Evolutionary conservation across 495 filamentous ascomycete species (phyloP), one percentile per base, ranked within the genome.

Genomic region (Neurospora sp.): DNA sequence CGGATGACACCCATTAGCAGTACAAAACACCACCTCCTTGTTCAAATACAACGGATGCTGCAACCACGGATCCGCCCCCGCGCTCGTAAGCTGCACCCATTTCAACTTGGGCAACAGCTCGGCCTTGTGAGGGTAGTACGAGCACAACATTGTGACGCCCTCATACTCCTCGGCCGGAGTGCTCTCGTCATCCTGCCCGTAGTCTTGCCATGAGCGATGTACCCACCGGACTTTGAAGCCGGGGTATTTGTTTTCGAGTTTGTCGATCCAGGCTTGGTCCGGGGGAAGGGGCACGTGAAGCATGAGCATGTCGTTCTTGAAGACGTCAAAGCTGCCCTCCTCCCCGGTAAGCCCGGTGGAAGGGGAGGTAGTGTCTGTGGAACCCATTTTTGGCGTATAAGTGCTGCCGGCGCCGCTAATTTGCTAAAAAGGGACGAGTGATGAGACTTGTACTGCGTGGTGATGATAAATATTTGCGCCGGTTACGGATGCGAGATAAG

Each of bases 31-130:
- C 8, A 79, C 72, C 2, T 76, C 73, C 14, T 75, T 73, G 31
- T 81, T 72, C 61, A 77, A 48, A 45, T 83, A 83, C 35, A 73
- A 70, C 5, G 75, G 59, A 39, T 81, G 78, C 2, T 31, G 70
- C 20, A 75, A 65, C 81, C 81, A 83, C 40, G 44, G 38, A 73
- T 83, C 80, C 38, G 78, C 77, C 1, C 80, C 80, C 8, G 81
- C 79, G 0, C 75, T 78, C 3, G 73, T 70, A 31, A 81, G 71
- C 73, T 83, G 81, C 38, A 83, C 73, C 70, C 72, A 81, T 69
- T 77, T 78, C 68, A 81, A 48, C 1, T 79, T 78, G 45, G 74
- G 72, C 37, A 81, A 42, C n/a, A 75, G 40, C 16, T 78, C 74
- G 8, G 70, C 72, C 1, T 77, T 75, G 10, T 77, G 76, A 4